Evolutionary conservation across 345 rosid genomes (phyloP).

Genomic region (Eutrema yunnanense): DNA sequence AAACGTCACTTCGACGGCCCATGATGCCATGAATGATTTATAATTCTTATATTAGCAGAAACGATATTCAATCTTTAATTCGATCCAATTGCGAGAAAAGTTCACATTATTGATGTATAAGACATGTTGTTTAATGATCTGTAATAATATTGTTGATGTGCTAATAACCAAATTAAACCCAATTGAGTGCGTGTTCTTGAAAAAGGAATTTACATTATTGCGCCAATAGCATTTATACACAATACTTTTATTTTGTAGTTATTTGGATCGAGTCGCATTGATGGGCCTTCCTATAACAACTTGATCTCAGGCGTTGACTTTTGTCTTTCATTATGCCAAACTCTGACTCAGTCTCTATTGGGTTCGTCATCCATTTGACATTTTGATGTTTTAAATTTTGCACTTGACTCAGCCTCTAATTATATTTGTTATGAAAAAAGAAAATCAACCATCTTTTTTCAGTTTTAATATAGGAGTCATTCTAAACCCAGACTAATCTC

Average conservation of each 20-base stretch:
- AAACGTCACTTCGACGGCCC: slow-evolving; percentile 4
- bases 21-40: background rate
- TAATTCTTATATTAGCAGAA: background rate
- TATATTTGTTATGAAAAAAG: no score
- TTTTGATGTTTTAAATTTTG: background rate
- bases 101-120: background rate
- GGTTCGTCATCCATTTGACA: slow-evolving; percentile 9
- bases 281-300: background rate
- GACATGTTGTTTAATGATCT: background rate
- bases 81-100: background rate
- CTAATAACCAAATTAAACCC: background rate
- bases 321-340: background rate
- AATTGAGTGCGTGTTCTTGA: background rate
- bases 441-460: background rate
- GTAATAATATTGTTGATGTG: background rate
- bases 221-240: background rate
- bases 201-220: background rate
- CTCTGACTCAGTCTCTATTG: background rate
- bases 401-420: background rate
- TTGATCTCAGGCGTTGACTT: background rate
- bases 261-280: background rate
- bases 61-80: background rate
- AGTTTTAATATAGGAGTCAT: no score
- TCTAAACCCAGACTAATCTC: no score
- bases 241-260: background rate